Conservation (phyloP, 495 filamentous ascomycete species). For the Hypoxylon crocopeplum region DNA sequence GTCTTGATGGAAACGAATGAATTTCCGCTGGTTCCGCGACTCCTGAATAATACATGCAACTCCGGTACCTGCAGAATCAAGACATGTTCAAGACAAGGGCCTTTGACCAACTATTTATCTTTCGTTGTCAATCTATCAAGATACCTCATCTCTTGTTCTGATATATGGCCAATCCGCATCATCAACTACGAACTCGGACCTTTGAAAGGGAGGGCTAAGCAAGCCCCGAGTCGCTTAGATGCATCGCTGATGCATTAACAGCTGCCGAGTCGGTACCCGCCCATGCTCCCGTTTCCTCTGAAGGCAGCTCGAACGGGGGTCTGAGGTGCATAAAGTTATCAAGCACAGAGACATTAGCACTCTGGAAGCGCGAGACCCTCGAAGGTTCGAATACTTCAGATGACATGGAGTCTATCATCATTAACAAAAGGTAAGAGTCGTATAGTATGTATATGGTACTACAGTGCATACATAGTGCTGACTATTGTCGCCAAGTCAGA, state of each 20-base stretch:
- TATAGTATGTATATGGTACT: too few species aligned
- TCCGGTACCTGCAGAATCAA: conserved; percentile 24
- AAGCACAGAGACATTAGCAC: too few species aligned
- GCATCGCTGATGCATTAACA: conserved; percentile 6
- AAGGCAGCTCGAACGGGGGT: not conserved
- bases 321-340: not conserved
- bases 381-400: conserved; percentile 2
- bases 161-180: not conserved
- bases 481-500: too few species aligned
- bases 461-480: conserved; percentile 8
- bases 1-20: conserved; percentile 26
- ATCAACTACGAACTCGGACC: not conserved
- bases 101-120: not conserved
- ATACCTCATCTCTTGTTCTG: not conserved
- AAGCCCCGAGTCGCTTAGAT: conserved; percentile 3
- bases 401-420: conserved; percentile 1
- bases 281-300: not conserved
- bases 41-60: conserved; percentile 9
- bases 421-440: too few species aligned
- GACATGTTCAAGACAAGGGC: conserved; percentile 14
- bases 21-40: conserved; percentile 21
- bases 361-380: too few species aligned
- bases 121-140: conserved; percentile 20
- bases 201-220: not conserved
- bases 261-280: conserved; percentile 4